Evolutionary conservation across 2,329 filamentous ascomycete species (phyloP).

Genomic region (Neonectria neomacrospora): DNA sequence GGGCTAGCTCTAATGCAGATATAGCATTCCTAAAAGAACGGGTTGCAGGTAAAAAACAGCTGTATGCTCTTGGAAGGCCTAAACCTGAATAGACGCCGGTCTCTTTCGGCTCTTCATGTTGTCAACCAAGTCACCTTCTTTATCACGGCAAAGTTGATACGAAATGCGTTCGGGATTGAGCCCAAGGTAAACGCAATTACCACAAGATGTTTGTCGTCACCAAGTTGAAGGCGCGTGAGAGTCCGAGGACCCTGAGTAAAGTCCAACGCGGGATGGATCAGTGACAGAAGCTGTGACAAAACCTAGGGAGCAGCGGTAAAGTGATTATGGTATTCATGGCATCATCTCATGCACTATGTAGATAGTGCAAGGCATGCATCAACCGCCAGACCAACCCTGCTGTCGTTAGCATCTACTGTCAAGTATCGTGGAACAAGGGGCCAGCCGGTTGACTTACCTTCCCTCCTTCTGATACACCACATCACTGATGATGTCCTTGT

Average conservation of each 20-base stretch:
- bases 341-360: constrained; percentile 45
- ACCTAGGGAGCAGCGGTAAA: constrained; percentile 3
- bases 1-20: background rate
- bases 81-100: too few relatives aligned
- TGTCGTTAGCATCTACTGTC: constrained; percentile 30
- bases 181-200: background rate
- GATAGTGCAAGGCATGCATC: constrained; percentile 83
- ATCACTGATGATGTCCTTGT: constrained; percentile 94
- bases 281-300: background rate
- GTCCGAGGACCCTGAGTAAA: background rate
- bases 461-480: constrained; percentile 97
- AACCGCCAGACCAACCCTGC: constrained; percentile 83
- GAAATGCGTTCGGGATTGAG: background rate
- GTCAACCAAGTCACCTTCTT: background rate
- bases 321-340: constrained; percentile 19
- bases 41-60: too few relatives aligned
- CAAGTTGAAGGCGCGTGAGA: background rate
- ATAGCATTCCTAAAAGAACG: background rate
- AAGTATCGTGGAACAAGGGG: background rate
- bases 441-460: constrained; percentile 67
- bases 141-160: background rate
- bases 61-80: too few relatives aligned
- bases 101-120: background rate
- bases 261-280: background rate
- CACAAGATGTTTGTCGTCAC: background rate